Conservation (phyloP, 2,329 filamentous ascomycete species). For the Fusarium nanum region DNA sequence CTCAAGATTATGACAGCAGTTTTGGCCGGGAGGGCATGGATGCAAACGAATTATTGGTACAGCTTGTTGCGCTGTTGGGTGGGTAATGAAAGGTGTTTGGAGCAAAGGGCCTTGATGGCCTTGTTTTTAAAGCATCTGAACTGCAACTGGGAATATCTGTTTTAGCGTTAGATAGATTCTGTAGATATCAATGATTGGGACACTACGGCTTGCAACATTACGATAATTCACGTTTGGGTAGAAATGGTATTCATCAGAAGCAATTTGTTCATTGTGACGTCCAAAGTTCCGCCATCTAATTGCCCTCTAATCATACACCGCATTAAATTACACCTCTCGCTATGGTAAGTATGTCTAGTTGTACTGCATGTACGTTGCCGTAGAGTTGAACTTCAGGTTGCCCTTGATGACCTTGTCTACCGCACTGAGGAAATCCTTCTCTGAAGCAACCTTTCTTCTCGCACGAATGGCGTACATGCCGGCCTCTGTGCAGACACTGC, state of each 20-base stretch:
- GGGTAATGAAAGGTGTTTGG: slow-evolving; percentile 38
- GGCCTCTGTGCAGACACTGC: slow-evolving; percentile 96
- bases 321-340: slow-evolving; percentile 45
- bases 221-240: neutral
- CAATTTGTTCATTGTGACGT: slow-evolving; percentile 43
- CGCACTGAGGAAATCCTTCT: slow-evolving; percentile 98
- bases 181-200: slow-evolving; percentile 27
- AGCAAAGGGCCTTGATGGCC: slow-evolving; percentile 12
- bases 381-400: slow-evolving; percentile 99
- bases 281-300: slow-evolving; percentile 43
- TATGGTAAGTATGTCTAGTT: slow-evolving; percentile 71
- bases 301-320: slow-evolving; percentile 52
- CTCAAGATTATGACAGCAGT: slow-evolving; percentile 1
- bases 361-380: slow-evolving; percentile 98
- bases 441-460: slow-evolving; percentile 94
- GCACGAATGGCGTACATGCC: slow-evolving; percentile 98
- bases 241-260: slow-evolving; percentile 14
- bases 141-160: slow-evolving; percentile 10
- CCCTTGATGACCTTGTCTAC: slow-evolving; percentile 99
- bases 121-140: slow-evolving; percentile 16
- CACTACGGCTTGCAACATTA: neutral
- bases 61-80: slow-evolving; percentile 11
- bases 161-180: slow-evolving; percentile 31
- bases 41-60: slow-evolving; percentile 5
- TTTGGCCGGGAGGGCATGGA: slow-evolving; percentile 11